Base-by-base conservation (phyloP, 345 rosid genomes). In the Boechera divaricarpa region DNA sequence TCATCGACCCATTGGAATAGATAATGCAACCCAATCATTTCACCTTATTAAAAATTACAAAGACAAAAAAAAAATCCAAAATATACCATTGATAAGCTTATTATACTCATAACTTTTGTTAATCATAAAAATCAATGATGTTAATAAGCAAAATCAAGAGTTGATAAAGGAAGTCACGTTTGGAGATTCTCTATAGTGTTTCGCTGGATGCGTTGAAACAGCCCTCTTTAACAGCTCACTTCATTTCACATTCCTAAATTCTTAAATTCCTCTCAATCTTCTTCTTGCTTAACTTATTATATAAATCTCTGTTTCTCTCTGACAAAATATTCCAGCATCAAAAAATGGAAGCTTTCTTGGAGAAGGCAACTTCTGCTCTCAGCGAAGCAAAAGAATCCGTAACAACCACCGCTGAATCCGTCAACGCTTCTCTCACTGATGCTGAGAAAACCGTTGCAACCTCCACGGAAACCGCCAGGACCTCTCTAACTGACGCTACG, bases 151-250 rank as follows among this genome's bases (percentile, higher is more conserved):
- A 63, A 70, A 33, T 45, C 53, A 77, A 31, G 65, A 71, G 4
- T 47, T 54, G 54, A 63, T 77, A 47, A 77, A 77, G 80, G 80
- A 63, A 65, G 67, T 77, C 81, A 77, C 81, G 81, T 71, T 77
- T 57, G 18, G 41, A 65, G 77, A 71, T 58, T 28, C 47, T 64
- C 41, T 54, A 52, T 29, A 49, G 32, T 56, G 76, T 58, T 77
- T 77, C 63, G 81, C 77, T 77, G 81, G 77, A 71, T 72, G 56
- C 48, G 73, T 77, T 77, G 81, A 77, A 57, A 65, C 33, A 77
- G 76, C 71, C 65, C 5, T 77, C 72, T 70, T 63, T 56, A 72
- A 77, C 77, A 77, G 81, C 81, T 77, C 81, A 77, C 56, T 70
- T 70, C 33, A 4, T 69, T 76, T 76, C 75, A 63, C 66, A 77